These are phyloP conservation scores for Aspergillus ellipticus DNA, from an alignment of 495 filamentous ascomycete genomes.

Conservation along the genomic window DNA sequence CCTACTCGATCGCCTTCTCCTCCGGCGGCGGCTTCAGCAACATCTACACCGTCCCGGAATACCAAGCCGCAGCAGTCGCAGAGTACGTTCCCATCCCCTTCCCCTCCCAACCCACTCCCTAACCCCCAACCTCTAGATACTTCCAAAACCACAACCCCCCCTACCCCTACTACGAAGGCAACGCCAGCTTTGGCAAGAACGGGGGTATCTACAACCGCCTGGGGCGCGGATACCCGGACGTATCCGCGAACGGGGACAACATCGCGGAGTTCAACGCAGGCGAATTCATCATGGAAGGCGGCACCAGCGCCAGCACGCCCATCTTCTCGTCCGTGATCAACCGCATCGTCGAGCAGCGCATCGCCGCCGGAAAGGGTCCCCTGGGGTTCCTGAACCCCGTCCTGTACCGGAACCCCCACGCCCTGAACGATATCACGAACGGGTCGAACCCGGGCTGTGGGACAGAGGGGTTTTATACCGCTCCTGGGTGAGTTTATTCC, in stretches of 20 bases:
- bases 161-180: conserved; percentile 39
- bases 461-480: conserved; percentile 47
- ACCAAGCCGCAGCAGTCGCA: conserved; percentile 52
- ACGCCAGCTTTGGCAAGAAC: conserved; percentile 39
- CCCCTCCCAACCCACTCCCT: background rate
- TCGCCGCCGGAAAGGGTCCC: conserved; percentile 41
- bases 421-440: conserved; percentile 47
- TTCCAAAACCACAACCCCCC: conserved; percentile 43
- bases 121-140: conserved; percentile 26
- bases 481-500: conserved; percentile 29
- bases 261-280: conserved; percentile 44
- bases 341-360: conserved; percentile 47
- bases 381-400: conserved; percentile 53
- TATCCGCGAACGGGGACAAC: conserved; percentile 60
- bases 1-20: conserved; percentile 30
- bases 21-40: conserved; percentile 72
- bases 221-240: conserved; percentile 63
- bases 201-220: conserved; percentile 55
- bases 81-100: conserved; percentile 8
- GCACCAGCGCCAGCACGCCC: conserved; percentile 34
- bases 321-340: conserved; percentile 35
- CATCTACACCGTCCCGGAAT: conserved; percentile 56
- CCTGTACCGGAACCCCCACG: conserved; percentile 43
- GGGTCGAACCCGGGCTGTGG: conserved; percentile 47
- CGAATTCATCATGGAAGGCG: conserved; percentile 21